phyloP scores from a whole-genome alignment of 179 eudicot species.

The Spinacia oleracea region DNA sequence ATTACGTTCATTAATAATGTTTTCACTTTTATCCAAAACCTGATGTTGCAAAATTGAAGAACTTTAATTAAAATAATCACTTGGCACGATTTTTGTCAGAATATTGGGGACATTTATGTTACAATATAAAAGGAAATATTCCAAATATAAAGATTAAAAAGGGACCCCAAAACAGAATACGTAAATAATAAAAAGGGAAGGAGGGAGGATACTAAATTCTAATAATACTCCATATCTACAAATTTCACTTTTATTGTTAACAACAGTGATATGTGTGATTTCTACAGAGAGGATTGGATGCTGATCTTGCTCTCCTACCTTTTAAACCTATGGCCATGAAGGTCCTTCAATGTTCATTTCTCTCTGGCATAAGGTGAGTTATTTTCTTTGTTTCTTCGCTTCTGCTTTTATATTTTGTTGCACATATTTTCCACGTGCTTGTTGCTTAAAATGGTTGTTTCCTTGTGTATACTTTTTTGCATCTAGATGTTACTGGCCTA shows the following conservation, averaged over 20 bases:
- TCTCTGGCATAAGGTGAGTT: constrained; percentile 66
- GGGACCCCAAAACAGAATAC: no score
- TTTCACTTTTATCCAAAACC: no score
- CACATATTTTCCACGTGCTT: background rate
- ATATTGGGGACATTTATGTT: no score
- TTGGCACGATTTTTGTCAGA: no score
- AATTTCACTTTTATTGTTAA: background rate
- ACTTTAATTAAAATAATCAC: no score
- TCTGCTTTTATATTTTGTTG: background rate
- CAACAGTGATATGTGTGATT: constrained; percentile 10
- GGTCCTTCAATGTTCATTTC: constrained; percentile 88
- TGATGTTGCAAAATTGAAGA: no score
- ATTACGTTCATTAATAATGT: no score
- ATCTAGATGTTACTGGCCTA: background rate
- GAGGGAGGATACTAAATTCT: no score
- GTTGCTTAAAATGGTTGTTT: background rate
- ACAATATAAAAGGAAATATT: no score
- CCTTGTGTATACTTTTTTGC: background rate
- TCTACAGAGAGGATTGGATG: constrained; percentile 58
- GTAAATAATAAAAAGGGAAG: no score
- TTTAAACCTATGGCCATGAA: constrained; percentile 81
- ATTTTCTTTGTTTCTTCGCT: background rate
- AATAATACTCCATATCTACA: no score
- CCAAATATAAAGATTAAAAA: no score
- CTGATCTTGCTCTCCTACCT: constrained; percentile 70